Percentiles rank a stretch among this genome's conserved stretches.
Evolutionary conservation across 345 rosid genomes (phyloP).

Genomic region (Brassica carinata): DNA sequence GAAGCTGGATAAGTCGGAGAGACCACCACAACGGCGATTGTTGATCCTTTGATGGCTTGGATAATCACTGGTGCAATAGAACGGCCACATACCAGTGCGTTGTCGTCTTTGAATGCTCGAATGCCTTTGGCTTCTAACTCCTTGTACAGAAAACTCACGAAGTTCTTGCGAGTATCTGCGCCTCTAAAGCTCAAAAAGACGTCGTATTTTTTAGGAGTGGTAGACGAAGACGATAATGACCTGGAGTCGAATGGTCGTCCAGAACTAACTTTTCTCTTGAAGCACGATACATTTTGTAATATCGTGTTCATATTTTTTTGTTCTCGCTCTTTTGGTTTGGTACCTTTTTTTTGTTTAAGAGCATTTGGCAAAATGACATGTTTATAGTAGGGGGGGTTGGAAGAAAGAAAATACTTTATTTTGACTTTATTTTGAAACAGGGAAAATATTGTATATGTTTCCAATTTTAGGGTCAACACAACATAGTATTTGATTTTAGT

Average conservation of each 20-base stretch:
- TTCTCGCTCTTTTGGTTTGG: neutral
- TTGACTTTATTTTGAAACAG: neutral
- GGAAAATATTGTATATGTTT: neutral
- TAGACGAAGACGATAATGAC: slow-evolving; percentile 9
- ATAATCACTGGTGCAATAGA: slow-evolving; percentile 30
- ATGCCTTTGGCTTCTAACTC: slow-evolving; percentile 10
- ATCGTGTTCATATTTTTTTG: neutral
- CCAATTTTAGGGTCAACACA: neutral
- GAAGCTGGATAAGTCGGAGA: slow-evolving; percentile 35
- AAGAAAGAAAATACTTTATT: neutral
- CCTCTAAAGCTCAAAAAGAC: slow-evolving; percentile 45
- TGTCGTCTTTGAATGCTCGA: slow-evolving; percentile 34
- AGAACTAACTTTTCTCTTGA: neutral
- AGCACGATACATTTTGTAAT: neutral
- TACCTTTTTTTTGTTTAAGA: neutral
- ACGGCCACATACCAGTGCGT: slow-evolving; percentile 25
- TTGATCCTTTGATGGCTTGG: slow-evolving; percentile 35
- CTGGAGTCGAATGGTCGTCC: neutral
- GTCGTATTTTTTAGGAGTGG: slow-evolving; percentile 2
- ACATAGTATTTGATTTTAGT: neutral
- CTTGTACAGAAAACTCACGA: slow-evolving; percentile 37
- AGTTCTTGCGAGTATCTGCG: slow-evolving; percentile 35
- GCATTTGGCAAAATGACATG: neutral
- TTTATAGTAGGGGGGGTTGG: neutral
- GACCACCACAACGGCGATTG: slow-evolving; percentile 34